These are phyloP conservation scores for Helicosporidium sp. DNA, from an alignment of 139 green algal species.

Conservation along the genomic window DNA sequence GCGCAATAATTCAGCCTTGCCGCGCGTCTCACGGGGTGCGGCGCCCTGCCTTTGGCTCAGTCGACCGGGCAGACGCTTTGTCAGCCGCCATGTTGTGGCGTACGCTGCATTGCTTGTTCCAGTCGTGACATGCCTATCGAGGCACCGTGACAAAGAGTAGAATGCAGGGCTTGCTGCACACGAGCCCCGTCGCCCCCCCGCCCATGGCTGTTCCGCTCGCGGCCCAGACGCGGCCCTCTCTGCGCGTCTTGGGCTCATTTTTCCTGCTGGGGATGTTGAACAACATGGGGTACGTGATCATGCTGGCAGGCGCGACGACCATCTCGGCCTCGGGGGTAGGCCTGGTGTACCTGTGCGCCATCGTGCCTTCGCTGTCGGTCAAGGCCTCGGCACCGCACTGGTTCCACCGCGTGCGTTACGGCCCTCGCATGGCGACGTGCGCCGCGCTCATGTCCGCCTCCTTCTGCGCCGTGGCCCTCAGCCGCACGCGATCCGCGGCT, in stretches of 20 bases:
- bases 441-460: conserved; percentile 24
- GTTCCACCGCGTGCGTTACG: conserved; percentile 31
- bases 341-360: conserved; percentile 36
- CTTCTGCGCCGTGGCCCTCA: conserved; percentile 24
- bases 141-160: no score
- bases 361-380: conserved; percentile 26
- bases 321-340: conserved; percentile 32
- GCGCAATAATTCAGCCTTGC: no score
- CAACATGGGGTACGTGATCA: conserved; percentile 40
- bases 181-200: no score
- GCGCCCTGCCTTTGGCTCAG: no score
- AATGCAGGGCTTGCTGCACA: no score
- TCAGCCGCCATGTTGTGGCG: no score
- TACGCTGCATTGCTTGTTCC: no score
- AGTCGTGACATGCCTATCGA: no score
- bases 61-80: no score
- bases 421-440: conserved; percentile 8
- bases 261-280: conserved; percentile 32
- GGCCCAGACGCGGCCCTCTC: no score
- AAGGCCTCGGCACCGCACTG: conserved; percentile 30
- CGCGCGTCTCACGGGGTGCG: no score
- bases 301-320: conserved; percentile 37
- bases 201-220: no score
- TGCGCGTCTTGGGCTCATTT: conserved; percentile 11
- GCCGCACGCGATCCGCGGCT: conserved; percentile 11